Base-by-base conservation (phyloP, 2,329 filamentous ascomycete genomes). In the Ophiostoma ips region DNA sequence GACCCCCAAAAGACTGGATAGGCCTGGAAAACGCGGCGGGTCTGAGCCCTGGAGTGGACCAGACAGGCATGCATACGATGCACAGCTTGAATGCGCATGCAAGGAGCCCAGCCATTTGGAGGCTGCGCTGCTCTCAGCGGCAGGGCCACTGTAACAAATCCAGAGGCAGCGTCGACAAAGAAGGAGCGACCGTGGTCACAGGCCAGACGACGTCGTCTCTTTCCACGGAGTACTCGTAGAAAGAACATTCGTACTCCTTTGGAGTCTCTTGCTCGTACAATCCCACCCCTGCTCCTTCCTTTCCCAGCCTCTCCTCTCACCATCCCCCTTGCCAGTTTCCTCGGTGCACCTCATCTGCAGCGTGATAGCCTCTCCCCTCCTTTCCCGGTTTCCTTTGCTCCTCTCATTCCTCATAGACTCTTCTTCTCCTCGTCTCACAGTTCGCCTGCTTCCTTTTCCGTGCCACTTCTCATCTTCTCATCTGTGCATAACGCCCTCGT, bases 301-400 rank as follows among this genome's bases (percentile, higher is more conserved):
- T 38, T 48, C 46, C 50, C 50, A 51, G 50, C 50, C 50, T 51
- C 46, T 50, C 28, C 21, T 31, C 36, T 21, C 50, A 44, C 50
- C 48, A 30, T 37, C 31, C 37, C n/a, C 41, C 13, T 50, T 46
- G 16, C 28, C 41, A 12, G 13, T 36, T 51, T 48, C 28, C 16
- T 31, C 18, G 34, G 16, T 36, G 24, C 16, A 38, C 33, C 40
- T 34, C 46, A 44, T 33, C 38, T 48, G 34, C 46, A 51, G 48
- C 33, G 46, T 48, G 46, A 30, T 31, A 21, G 12, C 34, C 28
- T 18, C 33, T 48, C 34, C 41, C 40, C 46, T 51, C 35, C 37
- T 43, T 30, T 48, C 15, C n/a, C 11, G 28, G 9, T 13, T 10
- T 11, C 11, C 44, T 45, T 24, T 30, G 38, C 21, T 8, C 15